phyloP scores from a whole-genome alignment of 441 rosid genomes.

The Adansonia grandidieri region DNA sequence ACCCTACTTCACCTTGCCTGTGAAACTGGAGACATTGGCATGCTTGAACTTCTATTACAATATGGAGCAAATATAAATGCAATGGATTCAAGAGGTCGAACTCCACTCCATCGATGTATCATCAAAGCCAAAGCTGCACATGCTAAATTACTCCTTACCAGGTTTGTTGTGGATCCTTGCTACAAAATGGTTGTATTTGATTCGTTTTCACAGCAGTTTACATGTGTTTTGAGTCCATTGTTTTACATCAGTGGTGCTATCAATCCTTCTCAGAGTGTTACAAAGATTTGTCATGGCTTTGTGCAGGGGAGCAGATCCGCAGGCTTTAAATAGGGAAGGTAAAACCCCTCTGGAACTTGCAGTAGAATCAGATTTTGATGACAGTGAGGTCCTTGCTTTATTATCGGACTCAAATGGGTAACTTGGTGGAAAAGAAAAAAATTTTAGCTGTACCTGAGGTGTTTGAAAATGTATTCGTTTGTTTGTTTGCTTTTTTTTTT shows the following conservation, averaged over 20 bases:
- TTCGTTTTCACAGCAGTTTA: background rate
- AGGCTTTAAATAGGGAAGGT: constrained; percentile 71
- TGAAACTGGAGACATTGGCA: constrained; percentile 91
- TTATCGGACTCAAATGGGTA: constrained; percentile 74
- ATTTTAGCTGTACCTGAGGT: constrained; percentile 32
- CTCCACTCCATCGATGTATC: constrained; percentile 80
- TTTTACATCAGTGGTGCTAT: background rate
- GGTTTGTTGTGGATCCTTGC: constrained; percentile 50
- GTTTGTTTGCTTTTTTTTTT: background rate
- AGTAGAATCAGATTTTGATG: constrained; percentile 58
- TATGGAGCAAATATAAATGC: constrained; percentile 91
- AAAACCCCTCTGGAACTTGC: constrained; percentile 77
- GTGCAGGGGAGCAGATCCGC: constrained; percentile 92
- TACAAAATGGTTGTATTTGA: background rate
- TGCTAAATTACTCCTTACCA: constrained; percentile 83
- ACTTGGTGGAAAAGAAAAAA: constrained; percentile 14
- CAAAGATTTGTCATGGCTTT: constrained; percentile 16
- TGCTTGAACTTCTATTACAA: constrained; percentile 95
- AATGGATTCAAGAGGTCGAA: constrained; percentile 76
- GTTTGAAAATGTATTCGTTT: constrained; percentile 25
- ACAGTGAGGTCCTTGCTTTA: constrained; percentile 65
- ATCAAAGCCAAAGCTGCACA: constrained; percentile 59
- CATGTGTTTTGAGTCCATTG: background rate
- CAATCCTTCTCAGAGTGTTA: background rate
- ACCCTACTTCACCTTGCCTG: constrained; percentile 95